These are phyloP conservation scores for Blastosporella zonata DNA, from an alignment of 1,284 basidiomycete genomes.

Conservation along the genomic window DNA sequence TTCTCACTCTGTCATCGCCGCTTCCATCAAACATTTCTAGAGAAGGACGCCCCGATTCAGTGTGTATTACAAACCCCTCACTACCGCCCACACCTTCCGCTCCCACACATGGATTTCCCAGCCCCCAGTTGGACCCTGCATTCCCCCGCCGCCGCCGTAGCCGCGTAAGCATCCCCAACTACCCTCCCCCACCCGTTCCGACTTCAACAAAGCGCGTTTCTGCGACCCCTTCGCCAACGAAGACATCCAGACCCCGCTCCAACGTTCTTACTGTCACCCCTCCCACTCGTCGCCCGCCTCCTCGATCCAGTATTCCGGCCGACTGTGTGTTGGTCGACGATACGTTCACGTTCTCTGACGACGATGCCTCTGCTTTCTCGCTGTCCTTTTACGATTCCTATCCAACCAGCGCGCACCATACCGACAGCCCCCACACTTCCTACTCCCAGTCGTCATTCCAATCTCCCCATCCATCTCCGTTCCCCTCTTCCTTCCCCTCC, in stretches of 20 bases:
- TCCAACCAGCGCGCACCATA: slow-evolving; percentile 17
- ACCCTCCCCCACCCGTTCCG: slow-evolving; percentile 35
- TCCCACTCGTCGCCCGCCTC: slow-evolving; percentile 31
- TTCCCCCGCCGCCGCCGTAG: slow-evolving; percentile 23
- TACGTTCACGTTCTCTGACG: slow-evolving; percentile 22
- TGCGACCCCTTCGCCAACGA: slow-evolving; percentile 15
- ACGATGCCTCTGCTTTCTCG: slow-evolving; percentile 29
- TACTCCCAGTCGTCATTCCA: slow-evolving; percentile 27
- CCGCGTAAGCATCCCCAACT: slow-evolving; percentile 26
- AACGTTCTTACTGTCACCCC: slow-evolving; percentile 12
- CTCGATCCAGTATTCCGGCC: slow-evolving; percentile 36
- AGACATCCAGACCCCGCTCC: slow-evolving; percentile 10
- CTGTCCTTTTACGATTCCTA: slow-evolving; percentile 30
- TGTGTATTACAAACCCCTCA: slow-evolving; percentile 5
- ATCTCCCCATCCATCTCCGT: slow-evolving; percentile 14
- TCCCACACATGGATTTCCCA: slow-evolving; percentile 16
- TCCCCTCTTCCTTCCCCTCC: slow-evolving; percentile 21
- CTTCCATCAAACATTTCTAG: slow-evolving; percentile 22
- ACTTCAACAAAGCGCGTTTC: slow-evolving; percentile 21
- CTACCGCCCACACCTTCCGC: slow-evolving; percentile 18
- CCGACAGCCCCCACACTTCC: slow-evolving; percentile 17
- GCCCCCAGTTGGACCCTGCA: slow-evolving; percentile 24
- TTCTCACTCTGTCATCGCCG: slow-evolving; percentile 31
- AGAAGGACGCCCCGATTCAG: slow-evolving; percentile 34
- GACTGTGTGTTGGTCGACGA: slow-evolving; percentile 32